Evolutionary conservation across 2,329 filamentous ascomycete genomes (phyloP).

Genomic region (Phialemoniopsis sp.): DNA sequence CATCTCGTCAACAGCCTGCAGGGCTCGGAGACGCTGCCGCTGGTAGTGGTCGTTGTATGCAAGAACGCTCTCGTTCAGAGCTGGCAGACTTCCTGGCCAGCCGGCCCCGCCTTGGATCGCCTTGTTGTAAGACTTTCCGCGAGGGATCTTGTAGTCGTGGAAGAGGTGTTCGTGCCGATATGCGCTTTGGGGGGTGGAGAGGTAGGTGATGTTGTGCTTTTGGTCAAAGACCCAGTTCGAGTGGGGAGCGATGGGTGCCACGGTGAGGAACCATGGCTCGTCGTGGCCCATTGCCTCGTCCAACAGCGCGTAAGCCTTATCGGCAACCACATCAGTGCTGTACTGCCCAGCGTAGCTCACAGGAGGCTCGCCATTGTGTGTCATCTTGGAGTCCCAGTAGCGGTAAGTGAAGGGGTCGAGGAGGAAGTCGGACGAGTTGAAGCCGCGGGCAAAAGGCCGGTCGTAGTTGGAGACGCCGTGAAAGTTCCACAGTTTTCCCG

Average conservation of each 20-base stretch:
- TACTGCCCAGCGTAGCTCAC: conserved; percentile 44
- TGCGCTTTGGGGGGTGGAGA: too few species aligned
- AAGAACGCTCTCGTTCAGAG: conserved; percentile 35
- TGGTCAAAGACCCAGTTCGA: conserved; percentile 4
- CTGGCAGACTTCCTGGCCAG: conserved; percentile 36
- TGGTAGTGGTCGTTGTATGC: conserved; percentile 37
- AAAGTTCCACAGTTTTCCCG: conserved; percentile 66
- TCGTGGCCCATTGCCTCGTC: conserved; percentile 51
- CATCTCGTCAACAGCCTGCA: conserved; percentile 51
- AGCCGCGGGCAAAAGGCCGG: conserved; percentile 50
- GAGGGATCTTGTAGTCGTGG: conserved; percentile 51
- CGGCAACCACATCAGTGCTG: conserved; percentile 51
- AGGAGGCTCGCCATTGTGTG: conserved; percentile 48
- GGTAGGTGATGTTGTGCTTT: too few species aligned
- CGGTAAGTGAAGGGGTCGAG: conserved; percentile 59
- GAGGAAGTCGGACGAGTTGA: conserved; percentile 49
- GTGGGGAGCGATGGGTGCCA: conserved; percentile 65
- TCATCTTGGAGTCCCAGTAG: conserved; percentile 57
- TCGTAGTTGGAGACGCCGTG: conserved; percentile 58
- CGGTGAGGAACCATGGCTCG: conserved; percentile 63
- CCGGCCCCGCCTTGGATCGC: conserved; percentile 34
- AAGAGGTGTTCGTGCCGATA: conserved; percentile 60
- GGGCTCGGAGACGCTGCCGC: conserved; percentile 39
- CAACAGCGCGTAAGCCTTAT: conserved; percentile 55
- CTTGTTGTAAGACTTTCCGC: conserved; percentile 60